phyloP scores from a whole-genome alignment of 2,329 filamentous ascomycete species.

The Pseudogymnoascus sp. region DNA sequence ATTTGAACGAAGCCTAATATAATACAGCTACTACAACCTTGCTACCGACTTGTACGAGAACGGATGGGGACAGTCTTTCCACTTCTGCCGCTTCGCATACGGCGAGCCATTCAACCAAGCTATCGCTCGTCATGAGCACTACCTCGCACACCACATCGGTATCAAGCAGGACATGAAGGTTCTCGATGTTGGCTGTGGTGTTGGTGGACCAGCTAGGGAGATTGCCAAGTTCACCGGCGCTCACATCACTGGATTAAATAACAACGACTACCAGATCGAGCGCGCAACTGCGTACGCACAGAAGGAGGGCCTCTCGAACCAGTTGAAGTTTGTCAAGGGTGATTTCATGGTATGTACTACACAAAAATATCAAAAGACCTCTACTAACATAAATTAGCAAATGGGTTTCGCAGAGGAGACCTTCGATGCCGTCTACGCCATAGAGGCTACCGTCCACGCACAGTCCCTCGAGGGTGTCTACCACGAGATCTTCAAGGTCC shows the following conservation, averaged over 20 bases:
- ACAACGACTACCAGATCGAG: constrained; percentile 98
- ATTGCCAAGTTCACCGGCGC: constrained; percentile 92
- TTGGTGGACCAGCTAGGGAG: constrained; percentile 88
- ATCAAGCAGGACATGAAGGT: constrained; percentile 83
- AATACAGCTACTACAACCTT: constrained; percentile 79
- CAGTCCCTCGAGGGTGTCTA: constrained; percentile 88
- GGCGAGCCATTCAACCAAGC: constrained; percentile 85
- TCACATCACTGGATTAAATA: constrained; percentile 89
- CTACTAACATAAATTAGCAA: constrained; percentile 45
- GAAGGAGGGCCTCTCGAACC: constrained; percentile 70
- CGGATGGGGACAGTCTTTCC: constrained; percentile 92
- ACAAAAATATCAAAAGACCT: background rate
- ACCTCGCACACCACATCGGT: constrained; percentile 82
- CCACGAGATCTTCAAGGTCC: constrained; percentile 83
- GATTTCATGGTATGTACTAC: constrained; percentile 70
- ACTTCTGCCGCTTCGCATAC: constrained; percentile 89
- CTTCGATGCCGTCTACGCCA: constrained; percentile 94
- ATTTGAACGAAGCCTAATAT: constrained; percentile 13
- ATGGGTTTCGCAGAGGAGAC: constrained; percentile 88
- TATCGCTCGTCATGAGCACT: constrained; percentile 95
- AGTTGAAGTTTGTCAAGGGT: constrained; percentile 83
- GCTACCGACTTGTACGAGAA: constrained; percentile 97
- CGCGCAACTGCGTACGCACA: constrained; percentile 78
- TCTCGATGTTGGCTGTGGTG: constrained; percentile 92
- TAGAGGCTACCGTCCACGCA: constrained; percentile 94